Base-by-base conservation (phyloP, 2,329 filamentous ascomycete genomes). In the Geosmithia flava region DNA sequence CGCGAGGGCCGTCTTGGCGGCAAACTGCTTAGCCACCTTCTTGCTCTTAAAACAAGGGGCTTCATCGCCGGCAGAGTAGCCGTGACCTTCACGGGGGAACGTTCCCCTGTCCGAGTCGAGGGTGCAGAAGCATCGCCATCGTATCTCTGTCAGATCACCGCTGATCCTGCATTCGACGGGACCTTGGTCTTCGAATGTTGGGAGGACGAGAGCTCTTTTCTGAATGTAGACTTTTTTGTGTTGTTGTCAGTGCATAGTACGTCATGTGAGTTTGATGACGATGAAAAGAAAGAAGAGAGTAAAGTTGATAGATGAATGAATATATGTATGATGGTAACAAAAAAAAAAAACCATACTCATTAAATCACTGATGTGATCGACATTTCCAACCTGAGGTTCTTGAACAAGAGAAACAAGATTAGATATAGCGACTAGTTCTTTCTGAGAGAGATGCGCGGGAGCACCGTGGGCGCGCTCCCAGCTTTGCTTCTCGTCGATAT, bases 21-120 rank as follows among this genome's bases (percentile, higher is more conserved):
- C 75, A 52, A 71, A 76, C 51, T 70, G 64, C 57, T 74, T 78
- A 20, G 76, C 74, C 10, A 7, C 15, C 63, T 74, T 78, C 53
- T 78, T 78, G 23, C 56, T 62, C 11, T 58, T 49, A 47, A 76
- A 78, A 0, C 55, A 50, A 0, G 68, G 68, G 30, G 55, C 49
- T 3, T 53, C 49, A 30, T 56, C 48, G 6, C 58, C 58, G 7
- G 52, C 44, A 1, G 55, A 51, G 13, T 59, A 54, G 20, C 69
- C 69, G 45, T 64, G 66, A 17, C 64, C 66, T 58, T 50, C 46
- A 11, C 54, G 50, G 7, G 56, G 59, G 43, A 61, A 67, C 23
- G 50, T 47, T 4, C 53, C 50, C 13, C 53, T 50, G 33, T 42
- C 47, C 41, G 49, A 51, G 1, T 54, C 42, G 7, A 65, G 42